phyloP scores from a whole-genome alignment of 768 basidiomycete genomes.

The Asterophora parasitica region DNA sequence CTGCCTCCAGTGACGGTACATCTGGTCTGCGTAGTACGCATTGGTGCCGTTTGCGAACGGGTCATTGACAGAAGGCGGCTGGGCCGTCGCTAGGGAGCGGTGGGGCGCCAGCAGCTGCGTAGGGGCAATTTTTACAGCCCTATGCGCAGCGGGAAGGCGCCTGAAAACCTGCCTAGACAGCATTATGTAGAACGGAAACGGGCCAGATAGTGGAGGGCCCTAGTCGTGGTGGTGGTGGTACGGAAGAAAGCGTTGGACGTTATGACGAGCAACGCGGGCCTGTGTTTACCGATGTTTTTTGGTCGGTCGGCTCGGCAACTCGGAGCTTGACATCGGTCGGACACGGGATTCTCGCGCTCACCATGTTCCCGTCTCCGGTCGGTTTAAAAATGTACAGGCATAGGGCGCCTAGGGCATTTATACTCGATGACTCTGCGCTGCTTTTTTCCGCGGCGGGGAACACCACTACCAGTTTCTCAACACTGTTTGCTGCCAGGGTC shows the following conservation, averaged over 20 bases:
- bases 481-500: too few relatives aligned
- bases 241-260: neutral
- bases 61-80: conserved; percentile 70
- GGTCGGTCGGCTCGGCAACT: conserved; percentile 1
- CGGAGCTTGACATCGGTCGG: conserved; percentile 3
- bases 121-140: conserved; percentile 13
- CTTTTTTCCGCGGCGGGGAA: too few relatives aligned
- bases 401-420: too few relatives aligned
- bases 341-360: neutral
- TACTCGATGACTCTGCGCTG: too few relatives aligned
- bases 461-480: too few relatives aligned
- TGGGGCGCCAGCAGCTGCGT: conserved; percentile 7
- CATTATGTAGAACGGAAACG: conserved; percentile 18
- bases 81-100: conserved; percentile 41
- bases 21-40: conserved; percentile 93
- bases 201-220: conserved; percentile 1
- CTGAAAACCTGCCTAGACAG: conserved; percentile 30
- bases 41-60: conserved; percentile 93
- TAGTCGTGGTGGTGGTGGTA: conserved; percentile 3
- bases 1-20: conserved; percentile 90
- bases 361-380: too few relatives aligned
- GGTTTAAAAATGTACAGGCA: too few relatives aligned
- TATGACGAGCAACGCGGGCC: neutral
- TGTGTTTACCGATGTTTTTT: conserved; percentile 7
- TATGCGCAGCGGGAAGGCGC: conserved; percentile 24